These are phyloP conservation scores for Debaryomycetaceae sp. DNA, from an alignment of 1,139 yeast genomes.

Conservation along the genomic window DNA sequence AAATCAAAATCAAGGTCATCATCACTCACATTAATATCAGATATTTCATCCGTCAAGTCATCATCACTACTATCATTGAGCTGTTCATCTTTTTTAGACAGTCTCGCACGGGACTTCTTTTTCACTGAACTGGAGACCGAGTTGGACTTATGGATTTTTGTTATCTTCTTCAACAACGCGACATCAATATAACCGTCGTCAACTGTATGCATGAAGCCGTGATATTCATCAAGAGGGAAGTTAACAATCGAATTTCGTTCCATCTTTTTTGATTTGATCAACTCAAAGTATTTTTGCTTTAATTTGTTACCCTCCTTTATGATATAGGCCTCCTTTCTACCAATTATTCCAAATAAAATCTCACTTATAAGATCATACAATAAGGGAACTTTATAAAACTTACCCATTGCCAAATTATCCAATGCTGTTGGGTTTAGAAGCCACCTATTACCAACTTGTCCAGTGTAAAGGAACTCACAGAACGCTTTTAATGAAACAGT, in stretches of 20 bases:
- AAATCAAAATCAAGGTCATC: slow-evolving; percentile 24
- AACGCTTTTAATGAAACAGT: slow-evolving; percentile 60
- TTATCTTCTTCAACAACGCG: slow-evolving; percentile 47
- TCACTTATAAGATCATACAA: slow-evolving; percentile 67
- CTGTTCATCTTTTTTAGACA: slow-evolving; percentile 4
- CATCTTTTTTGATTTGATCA: slow-evolving; percentile 23
- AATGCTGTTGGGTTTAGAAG: slow-evolving; percentile 60
- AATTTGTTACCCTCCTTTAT: slow-evolving; percentile 38
- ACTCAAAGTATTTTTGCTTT: slow-evolving; percentile 25
- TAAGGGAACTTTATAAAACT: slow-evolving; percentile 63
- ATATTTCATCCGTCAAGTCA: slow-evolving; percentile 18
- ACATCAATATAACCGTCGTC: slow-evolving; percentile 66
- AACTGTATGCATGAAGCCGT: slow-evolving; percentile 44
- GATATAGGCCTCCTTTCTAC: slow-evolving; percentile 56
- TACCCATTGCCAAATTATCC: slow-evolving; percentile 59
- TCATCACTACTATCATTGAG: slow-evolving; percentile 9
- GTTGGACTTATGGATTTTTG: slow-evolving; percentile 23
- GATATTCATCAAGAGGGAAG: slow-evolving; percentile 45
- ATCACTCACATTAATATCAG: slow-evolving; percentile 19
- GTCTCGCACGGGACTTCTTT: background rate
- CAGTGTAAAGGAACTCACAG: slow-evolving; percentile 71
- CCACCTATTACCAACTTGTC: slow-evolving; percentile 77
- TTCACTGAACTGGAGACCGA: slow-evolving; percentile 7
- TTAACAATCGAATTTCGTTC: slow-evolving; percentile 21
- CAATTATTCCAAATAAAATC: slow-evolving; percentile 64